These are phyloP conservation scores for Cryomyces antarcticus DNA, from an alignment of 495 filamentous ascomycete genomes.

Conservation along the genomic window DNA sequence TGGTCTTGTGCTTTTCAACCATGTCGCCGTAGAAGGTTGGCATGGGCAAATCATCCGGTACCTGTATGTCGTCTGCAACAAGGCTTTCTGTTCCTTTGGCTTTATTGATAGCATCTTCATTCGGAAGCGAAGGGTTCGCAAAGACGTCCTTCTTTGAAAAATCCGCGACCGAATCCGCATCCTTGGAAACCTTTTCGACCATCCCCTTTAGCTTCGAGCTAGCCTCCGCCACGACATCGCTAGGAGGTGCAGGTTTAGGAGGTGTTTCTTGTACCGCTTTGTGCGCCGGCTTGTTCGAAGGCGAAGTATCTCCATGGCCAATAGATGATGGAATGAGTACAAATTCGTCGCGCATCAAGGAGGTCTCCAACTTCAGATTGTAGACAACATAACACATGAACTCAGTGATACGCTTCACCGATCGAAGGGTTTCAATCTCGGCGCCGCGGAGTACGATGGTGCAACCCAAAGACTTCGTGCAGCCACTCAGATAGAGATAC, in stretches of 20 bases:
- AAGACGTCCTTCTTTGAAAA: no score
- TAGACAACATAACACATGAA: conserved; percentile 99
- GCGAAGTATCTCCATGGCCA: conserved; percentile 12
- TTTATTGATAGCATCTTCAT: no score
- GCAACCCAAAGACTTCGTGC: conserved; percentile 79
- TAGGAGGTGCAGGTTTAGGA: not conserved
- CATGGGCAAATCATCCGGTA: conserved; percentile 73
- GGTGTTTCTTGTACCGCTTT: not conserved
- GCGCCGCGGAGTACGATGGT: conserved; percentile 87
- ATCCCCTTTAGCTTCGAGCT: not conserved
- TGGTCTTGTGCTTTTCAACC: conserved; percentile 73
- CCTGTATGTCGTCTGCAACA: conserved; percentile 8
- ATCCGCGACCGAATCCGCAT: no score
- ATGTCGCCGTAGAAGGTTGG: conserved; percentile 87
- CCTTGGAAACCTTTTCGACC: no score
- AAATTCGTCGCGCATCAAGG: conserved; percentile 87
- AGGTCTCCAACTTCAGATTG: conserved; percentile 90
- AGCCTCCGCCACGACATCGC: not conserved
- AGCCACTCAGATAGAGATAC: conserved; percentile 88
- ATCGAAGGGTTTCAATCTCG: conserved; percentile 41
- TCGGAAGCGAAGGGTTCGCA: no score
- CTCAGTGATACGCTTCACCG: conserved; percentile 85
- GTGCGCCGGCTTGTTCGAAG: conserved; percentile 3
- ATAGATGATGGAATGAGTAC: conserved; percentile 59
- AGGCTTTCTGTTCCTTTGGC: no score